Evolutionary conservation across 2,329 filamentous ascomycete genomes (phyloP).

Genomic region (Penicillium corylophilum): DNA sequence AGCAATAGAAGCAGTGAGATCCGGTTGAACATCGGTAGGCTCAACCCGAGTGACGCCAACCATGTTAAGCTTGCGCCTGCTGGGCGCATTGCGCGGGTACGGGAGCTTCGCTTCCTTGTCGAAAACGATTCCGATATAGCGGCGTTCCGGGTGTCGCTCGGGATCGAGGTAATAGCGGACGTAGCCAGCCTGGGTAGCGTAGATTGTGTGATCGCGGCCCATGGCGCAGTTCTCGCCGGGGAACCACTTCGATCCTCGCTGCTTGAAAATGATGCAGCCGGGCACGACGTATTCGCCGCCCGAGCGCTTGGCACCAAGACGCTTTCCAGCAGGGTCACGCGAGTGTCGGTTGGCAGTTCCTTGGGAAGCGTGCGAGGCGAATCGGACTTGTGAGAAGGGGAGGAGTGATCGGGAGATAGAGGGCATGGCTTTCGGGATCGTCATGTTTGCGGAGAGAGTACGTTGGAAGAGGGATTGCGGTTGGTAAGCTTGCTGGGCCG

Average conservation of each 20-base stretch:
- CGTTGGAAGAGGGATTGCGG: slow-evolving; percentile 31
- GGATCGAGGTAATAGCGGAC: slow-evolving; percentile 97
- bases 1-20: slow-evolving; percentile 26
- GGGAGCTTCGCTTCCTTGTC: slow-evolving; percentile 78
- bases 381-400: slow-evolving; percentile 52
- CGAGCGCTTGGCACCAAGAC: slow-evolving; percentile 89
- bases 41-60: slow-evolving; percentile 49
- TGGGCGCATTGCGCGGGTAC: slow-evolving; percentile 69
- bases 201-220: slow-evolving; percentile 95
- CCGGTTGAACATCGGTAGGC: slow-evolving; percentile 20
- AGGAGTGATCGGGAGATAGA: slow-evolving; percentile 32
- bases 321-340: slow-evolving; percentile 73
- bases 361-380: slow-evolving; percentile 65
- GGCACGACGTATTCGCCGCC: slow-evolving; percentile 92
- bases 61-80: slow-evolving; percentile 75
- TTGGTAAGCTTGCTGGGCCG: slow-evolving; percentile 25
- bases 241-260: slow-evolving; percentile 91
- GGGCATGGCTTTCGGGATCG: slow-evolving; percentile 26
- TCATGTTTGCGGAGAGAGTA: slow-evolving; percentile 27
- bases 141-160: slow-evolving; percentile 73
- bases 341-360: slow-evolving; percentile 65
- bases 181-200: slow-evolving; percentile 78
- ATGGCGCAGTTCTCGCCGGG: slow-evolving; percentile 94
- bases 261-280: slow-evolving; percentile 97
- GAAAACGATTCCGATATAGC: slow-evolving; percentile 93